Evolutionary conservation across 2,329 filamentous ascomycete genomes (phyloP), one percentile per base, ranked within the genome.

Genomic region (Cytospora chrysosperma): DNA sequence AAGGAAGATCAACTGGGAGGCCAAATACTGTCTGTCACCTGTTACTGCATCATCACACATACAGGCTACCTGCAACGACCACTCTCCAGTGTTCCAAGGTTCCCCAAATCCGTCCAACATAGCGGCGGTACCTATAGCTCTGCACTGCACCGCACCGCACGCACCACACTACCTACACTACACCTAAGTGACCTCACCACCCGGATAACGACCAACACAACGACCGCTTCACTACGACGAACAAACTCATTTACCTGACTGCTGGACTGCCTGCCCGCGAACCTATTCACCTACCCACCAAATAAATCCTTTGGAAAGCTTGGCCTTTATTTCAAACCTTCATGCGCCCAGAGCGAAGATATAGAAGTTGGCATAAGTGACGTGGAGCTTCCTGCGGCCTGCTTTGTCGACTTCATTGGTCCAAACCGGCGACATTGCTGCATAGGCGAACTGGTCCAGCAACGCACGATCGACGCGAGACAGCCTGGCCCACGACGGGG

Each of bases 381-480:
- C 40, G 56, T 57, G 56, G 63, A 53, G 49, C 57, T 51, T 65
- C 56, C 32, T 53, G 37, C 32, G 37, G 53, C 57, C 34, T 30
- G 50, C 47, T 55, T 12, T 56, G 56, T 55, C 49, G 21, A 51
- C 64, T 57, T 62, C 28, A 63, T 63, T 58, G 50, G 61, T 61
- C 61, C 61, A 63, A 34, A 54, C 34, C 19, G 59, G 24, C 56
- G 52, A 43, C 24, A 40, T 54, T 49, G 55, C 58, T 59, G 64
- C 53, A 43, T 43, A 63, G 49, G 56, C 59, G 47, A 55, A 65
- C 64, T 54, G 61, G 57, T 54, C 53, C 58, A 40, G 51, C 56
- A 55, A 56, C 57, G 64, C 61, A 58, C 61, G 30, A 56, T 59
- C 57, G 61, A 65, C 64, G 64, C 61, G 52, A 61, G 64, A 59